Evolutionary conservation across 768 basidiomycete genomes (phyloP), one percentile per base, ranked within the genome.

Genomic region (Pilatotrama ljubarskyi): DNA sequence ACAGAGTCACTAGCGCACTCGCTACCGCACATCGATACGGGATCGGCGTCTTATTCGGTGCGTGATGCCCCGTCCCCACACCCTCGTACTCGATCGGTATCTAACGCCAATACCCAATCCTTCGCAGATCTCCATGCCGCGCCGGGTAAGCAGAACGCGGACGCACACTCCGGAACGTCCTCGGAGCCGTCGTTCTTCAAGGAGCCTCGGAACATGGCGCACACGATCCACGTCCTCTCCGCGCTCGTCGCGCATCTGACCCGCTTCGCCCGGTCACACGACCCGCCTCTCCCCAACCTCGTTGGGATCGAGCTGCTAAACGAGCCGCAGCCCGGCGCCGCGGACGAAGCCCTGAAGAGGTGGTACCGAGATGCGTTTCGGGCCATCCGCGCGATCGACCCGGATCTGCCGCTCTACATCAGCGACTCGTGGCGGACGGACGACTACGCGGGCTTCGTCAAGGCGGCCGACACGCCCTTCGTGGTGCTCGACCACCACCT

Each of bases 401-500:
- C 80, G 0, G 73, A 75, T 2, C 76, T 93, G 20, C 90, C 92
- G 2, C 69, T 93, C 10, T 90, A 90, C 72, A 75, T 93, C 49
- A 79, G 82, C 5, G 92, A 95, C 66, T 84, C 85, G 43, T 95
- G 91, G 91, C 78, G 82, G 67, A 79, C 84, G 0, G 81, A 85
- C 25, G 74, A 81, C 54, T 93, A 90, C 64, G 78, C 85, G 15
- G 74, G 78, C 9, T 89, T 81, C 66, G 74, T 85, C 66, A 72
- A 72, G 63, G 46, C 70, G 57, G 11, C 55, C 54, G 40, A 68
- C 57, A 26, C 67, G 24, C 55, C 75, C 57, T 67, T 84, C 26
- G 75, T 85, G 18, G 84, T 87, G 14, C 75, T 93, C 40, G 92
- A 94, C 70, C 89, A 92, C 64, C 92, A 93, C 68, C 79, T 93